Base-by-base conservation (phyloP, 2,329 filamentous ascomycete species). In the Exophiala lecanii-corni region DNA sequence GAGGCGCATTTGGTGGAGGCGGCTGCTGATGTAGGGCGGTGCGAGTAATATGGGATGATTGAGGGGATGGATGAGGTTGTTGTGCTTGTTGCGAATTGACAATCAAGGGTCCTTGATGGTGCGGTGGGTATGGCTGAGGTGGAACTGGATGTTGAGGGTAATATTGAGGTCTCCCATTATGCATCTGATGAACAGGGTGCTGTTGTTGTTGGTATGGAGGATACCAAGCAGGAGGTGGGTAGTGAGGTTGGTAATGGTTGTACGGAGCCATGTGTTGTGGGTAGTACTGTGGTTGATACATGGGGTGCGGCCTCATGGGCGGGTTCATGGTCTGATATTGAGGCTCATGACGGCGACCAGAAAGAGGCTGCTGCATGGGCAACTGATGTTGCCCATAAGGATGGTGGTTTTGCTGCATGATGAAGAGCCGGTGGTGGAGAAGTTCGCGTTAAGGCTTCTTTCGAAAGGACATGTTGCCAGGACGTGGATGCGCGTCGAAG, bases 251-350 rank as follows among this genome's bases (percentile, higher is more conserved):
- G 58, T 54, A 65, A 59, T 59, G 71, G 59, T 60, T 71, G 23
- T 26, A 66, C 58, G 59, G 78, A 66, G 59, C 75, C 73, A 65
- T 79, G 73, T 50, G 81, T 67, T 43, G 79, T 72, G 41, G 75
- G 70, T 61, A 72, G 54, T 69, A 66, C 23, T 26, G 23, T 55
- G 64, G 57, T 71, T 79, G 80, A 57, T 84, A 78, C 36, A 68
- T 78, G 45, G 76, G 78, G 49, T 76, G 74, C 44, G 76, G 71
- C 45, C 68, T 68, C 63, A 81, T 73, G 54, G 73, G 75, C 21
- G 73, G 69, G 38, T 64, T 66, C 5, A 59, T 62, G 9, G 62
- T 55, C 15, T 63, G 58, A 54, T 72, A 72, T 21, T 66, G 55
- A 41, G 67, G 60, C 37, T 72, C 67, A 54, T 69, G 66, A 53